Percentiles rank a stretch among this genome's conserved stretches.
Conservation (phyloP, 495 filamentous ascomycete species). For the Niebla homalea region DNA sequence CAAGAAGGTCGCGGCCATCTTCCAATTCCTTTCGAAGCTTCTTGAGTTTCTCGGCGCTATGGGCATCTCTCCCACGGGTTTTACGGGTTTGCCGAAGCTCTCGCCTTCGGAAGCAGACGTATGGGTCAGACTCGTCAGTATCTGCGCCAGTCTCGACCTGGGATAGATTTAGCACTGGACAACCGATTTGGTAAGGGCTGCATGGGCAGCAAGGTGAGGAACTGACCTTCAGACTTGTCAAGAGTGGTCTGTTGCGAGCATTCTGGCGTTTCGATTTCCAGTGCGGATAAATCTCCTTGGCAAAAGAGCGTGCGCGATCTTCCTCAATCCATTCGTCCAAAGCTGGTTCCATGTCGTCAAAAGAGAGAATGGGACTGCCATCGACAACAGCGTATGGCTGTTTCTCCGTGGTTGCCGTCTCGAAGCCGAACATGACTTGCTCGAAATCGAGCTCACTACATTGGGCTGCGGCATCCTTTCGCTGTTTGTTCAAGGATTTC, state of each 20-base stretch:
- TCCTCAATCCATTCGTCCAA: slow-evolving; percentile 61
- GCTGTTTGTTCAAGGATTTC: slow-evolving; percentile 68
- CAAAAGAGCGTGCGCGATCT: slow-evolving; percentile 52
- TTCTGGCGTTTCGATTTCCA: slow-evolving; percentile 64
- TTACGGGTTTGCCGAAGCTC: slow-evolving; percentile 91
- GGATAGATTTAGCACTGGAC: slow-evolving; percentile 18
- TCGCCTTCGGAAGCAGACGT: slow-evolving; percentile 93
- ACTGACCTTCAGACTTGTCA: slow-evolving; percentile 58
- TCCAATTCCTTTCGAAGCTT: slow-evolving; percentile 84
- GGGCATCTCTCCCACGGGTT: slow-evolving; percentile 83
- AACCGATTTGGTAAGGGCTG: neutral
- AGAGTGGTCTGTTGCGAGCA: slow-evolving; percentile 52
- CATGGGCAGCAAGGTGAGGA: neutral
- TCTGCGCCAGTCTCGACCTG: slow-evolving; percentile 85
- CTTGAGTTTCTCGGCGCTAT: slow-evolving; percentile 88
- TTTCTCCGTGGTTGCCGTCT: slow-evolving; percentile 65
- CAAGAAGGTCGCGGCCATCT: slow-evolving; percentile 68
- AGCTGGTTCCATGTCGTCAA: slow-evolving; percentile 64
- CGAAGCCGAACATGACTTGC: slow-evolving; percentile 86
- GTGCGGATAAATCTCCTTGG: slow-evolving; percentile 79
- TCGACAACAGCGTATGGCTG: slow-evolving; percentile 84
- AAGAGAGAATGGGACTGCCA: slow-evolving; percentile 62
- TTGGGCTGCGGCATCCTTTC: slow-evolving; percentile 37
- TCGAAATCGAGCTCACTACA: slow-evolving; percentile 88
- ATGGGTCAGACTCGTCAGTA: slow-evolving; percentile 90